phyloP scores from a whole-genome alignment of 2,329 filamentous ascomycete species.

The Pyrenophora tritici-repentis region DNA sequence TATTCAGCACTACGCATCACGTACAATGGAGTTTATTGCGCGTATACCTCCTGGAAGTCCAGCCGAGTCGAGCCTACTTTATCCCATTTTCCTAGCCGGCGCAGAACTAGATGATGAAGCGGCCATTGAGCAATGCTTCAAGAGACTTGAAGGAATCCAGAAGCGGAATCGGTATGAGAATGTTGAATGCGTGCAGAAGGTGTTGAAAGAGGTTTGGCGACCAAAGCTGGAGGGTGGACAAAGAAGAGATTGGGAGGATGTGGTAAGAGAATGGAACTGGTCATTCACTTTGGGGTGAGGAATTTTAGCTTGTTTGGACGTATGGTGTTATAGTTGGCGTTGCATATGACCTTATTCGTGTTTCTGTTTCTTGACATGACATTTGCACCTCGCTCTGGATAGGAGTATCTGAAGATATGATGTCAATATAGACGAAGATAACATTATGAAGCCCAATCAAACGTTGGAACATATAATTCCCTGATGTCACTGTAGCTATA shows the following conservation, averaged over 20 bases:
- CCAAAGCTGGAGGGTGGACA: slow-evolving; percentile 34
- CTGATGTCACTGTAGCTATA: no score
- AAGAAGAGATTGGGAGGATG: slow-evolving; percentile 44
- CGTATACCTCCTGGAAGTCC: slow-evolving; percentile 43
- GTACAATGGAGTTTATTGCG: slow-evolving; percentile 43
- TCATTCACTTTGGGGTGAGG: slow-evolving; percentile 40
- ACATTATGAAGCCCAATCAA: no score
- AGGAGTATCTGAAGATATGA: no score
- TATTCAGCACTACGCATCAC: slow-evolving; percentile 36
- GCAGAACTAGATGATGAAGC: slow-evolving; percentile 38
- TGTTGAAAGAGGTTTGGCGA: slow-evolving; percentile 45
- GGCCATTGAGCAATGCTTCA: slow-evolving; percentile 37
- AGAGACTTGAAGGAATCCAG: slow-evolving; percentile 39
- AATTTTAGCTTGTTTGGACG: no score
- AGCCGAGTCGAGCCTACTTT: slow-evolving; percentile 43
- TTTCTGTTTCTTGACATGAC: no score
- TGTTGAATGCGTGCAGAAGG: slow-evolving; percentile 39
- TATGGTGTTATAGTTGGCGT: no score
- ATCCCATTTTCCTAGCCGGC: slow-evolving; percentile 45
- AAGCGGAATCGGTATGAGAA: slow-evolving; percentile 45
- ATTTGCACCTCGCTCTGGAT: no score
- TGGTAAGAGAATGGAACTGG: slow-evolving; percentile 44
- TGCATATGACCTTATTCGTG: no score
- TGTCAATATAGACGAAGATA: no score
- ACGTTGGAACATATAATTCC: no score